A percentile compares a stretch with the other conserved stretches of the same genome.
Conservation (phyloP, 805 yeast species). For the Wickerhamomyces chambardii region DNA sequence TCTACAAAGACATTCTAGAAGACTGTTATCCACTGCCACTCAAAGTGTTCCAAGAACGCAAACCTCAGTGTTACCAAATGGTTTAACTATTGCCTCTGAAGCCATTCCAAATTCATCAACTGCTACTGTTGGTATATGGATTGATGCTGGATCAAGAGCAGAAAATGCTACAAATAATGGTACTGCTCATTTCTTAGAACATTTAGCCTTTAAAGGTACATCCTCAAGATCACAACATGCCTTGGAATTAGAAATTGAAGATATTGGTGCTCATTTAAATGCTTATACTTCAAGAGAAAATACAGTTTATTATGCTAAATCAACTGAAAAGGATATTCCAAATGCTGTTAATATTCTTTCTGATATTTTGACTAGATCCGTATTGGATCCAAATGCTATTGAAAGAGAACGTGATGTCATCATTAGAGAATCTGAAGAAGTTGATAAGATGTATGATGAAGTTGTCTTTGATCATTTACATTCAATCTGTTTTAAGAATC, state of each 20-base stretch:
- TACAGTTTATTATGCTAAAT: constrained; percentile 93
- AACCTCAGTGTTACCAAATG: constrained; percentile 78
- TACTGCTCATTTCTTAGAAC: constrained; percentile 96
- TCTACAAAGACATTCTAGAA: not conserved
- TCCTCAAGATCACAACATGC: constrained; percentile 67
- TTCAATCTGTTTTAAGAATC: constrained; percentile 82
- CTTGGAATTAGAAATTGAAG: constrained; percentile 89
- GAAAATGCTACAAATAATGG: constrained; percentile 82
- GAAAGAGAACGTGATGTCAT: constrained; percentile 97
- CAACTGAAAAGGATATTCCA: constrained; percentile 73
- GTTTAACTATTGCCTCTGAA: constrained; percentile 92
- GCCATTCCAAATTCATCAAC: constrained; percentile 78
- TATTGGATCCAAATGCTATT: constrained; percentile 73
- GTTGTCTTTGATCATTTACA: constrained; percentile 96
- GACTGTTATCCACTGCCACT: not conserved
- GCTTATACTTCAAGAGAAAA: constrained; percentile 98
- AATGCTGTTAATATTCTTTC: constrained; percentile 80
- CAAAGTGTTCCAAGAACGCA: constrained; percentile 33
- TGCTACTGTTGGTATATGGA: constrained; percentile 98
- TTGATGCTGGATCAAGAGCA: constrained; percentile 97
- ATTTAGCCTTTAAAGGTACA: constrained; percentile 95
- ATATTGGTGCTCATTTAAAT: constrained; percentile 93
- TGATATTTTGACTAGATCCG: constrained; percentile 83
- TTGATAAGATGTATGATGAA: constrained; percentile 97
- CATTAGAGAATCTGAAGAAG: constrained; percentile 94